Evolutionary conservation across 176 grass and related monocot species (phyloP).

Genomic region (Saccharum spontaneum): DNA sequence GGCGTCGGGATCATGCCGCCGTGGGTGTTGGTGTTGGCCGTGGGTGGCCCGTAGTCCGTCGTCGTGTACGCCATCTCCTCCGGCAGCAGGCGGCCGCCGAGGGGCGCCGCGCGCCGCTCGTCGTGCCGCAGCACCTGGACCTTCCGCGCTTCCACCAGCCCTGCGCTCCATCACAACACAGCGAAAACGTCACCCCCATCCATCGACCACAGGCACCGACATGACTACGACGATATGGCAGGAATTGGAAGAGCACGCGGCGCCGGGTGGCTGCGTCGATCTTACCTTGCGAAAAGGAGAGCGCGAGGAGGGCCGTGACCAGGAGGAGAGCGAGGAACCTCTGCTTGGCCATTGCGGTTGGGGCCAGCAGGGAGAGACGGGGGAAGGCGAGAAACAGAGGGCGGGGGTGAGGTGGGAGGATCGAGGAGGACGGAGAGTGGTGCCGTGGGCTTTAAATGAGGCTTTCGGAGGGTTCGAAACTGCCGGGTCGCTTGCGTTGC

Average conservation of each 20-base stretch:
- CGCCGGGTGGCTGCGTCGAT: background rate
- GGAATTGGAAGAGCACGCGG: background rate
- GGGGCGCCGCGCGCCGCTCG: background rate
- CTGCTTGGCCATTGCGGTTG: conserved; percentile 29
- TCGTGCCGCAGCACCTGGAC: conserved; percentile 5
- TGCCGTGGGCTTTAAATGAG: conserved; percentile 46
- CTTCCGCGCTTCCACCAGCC: conserved; percentile 32
- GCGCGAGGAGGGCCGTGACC: conserved; percentile 29
- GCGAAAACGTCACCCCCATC: background rate
- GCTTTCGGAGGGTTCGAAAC: conserved; percentile 50
- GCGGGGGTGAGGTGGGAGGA: background rate
- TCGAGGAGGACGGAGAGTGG: background rate
- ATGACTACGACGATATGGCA: background rate
- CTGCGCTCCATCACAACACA: conserved; percentile 5
- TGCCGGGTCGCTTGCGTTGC: conserved; percentile 6
- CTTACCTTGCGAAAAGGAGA: conserved; percentile 39
- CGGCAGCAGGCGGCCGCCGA: conserved; percentile 18
- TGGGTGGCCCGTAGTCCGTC: conserved; percentile 56
- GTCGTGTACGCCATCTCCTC: conserved; percentile 39
- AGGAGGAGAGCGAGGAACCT: conserved; percentile 24
- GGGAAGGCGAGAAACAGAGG: background rate
- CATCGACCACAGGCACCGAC: too few species aligned
- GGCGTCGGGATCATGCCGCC: conserved; percentile 32
- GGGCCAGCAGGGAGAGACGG: background rate
- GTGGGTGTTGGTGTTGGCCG: conserved; percentile 62